These are phyloP conservation scores for Botryotinia calthae DNA, from an alignment of 2,329 filamentous ascomycete species.

Conservation along the genomic window DNA sequence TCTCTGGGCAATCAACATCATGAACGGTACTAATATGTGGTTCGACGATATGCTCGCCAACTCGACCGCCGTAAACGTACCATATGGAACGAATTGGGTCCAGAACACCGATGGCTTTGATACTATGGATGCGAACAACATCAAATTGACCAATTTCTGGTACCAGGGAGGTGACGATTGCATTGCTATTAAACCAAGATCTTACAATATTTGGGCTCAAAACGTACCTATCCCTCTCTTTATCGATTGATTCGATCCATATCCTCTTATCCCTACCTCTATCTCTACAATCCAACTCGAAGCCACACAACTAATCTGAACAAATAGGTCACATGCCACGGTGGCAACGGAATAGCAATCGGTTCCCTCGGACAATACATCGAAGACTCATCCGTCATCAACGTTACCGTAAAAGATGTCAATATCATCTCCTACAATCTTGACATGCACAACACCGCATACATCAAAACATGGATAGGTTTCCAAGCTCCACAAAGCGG, in stretches of 20 bases:
- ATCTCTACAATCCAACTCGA: background rate
- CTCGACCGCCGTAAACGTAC: constrained; percentile 49
- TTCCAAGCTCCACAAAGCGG: constrained; percentile 44
- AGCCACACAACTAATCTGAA: too few relatives aligned
- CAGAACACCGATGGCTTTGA: constrained; percentile 58
- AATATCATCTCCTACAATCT: constrained; percentile 46
- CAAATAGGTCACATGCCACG: constrained; percentile 44
- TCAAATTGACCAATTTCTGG: constrained; percentile 49
- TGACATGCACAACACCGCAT: constrained; percentile 49
- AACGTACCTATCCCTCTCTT: constrained; percentile 41
- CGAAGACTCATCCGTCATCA: constrained; percentile 51
- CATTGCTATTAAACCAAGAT: constrained; percentile 56
- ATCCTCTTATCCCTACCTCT: background rate
- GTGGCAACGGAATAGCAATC: constrained; percentile 56
- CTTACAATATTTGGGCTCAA: constrained; percentile 48
- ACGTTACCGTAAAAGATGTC: constrained; percentile 49
- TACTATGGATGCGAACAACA: constrained; percentile 53
- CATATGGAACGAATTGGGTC: constrained; percentile 51
- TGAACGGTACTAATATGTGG: constrained; percentile 54
- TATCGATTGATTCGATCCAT: background rate
- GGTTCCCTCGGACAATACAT: constrained; percentile 55
- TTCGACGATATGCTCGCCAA: constrained; percentile 52
- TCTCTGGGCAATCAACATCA: constrained; percentile 55
- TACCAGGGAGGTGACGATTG: constrained; percentile 59
- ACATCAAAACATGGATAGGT: constrained; percentile 58